Conservation (phyloP, 768 basidiomycete genomes). For the Megacollybia marginata region DNA sequence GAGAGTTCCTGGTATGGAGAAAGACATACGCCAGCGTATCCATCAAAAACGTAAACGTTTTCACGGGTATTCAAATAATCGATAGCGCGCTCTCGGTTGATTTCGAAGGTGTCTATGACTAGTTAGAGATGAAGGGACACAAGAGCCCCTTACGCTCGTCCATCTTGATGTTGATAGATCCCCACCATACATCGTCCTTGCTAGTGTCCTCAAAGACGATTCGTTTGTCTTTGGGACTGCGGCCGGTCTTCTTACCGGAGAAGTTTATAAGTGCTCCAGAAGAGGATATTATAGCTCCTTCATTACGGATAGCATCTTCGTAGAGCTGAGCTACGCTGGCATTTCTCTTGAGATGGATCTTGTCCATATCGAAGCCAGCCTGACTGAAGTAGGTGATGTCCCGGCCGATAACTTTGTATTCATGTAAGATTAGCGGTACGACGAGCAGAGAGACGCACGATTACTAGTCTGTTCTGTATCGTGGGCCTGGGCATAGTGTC, state of each 20-base stretch:
- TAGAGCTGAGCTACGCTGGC: constrained; percentile 86
- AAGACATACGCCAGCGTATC: constrained; percentile 72
- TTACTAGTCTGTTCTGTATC: constrained; percentile 56
- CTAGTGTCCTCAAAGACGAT: not conserved
- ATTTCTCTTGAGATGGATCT: constrained; percentile 93
- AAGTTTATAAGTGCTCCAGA: constrained; percentile 53
- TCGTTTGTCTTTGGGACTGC: not conserved
- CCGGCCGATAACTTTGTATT: constrained; percentile 68
- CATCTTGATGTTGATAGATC: not conserved
- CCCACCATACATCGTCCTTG: not conserved
- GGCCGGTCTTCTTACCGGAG: not conserved
- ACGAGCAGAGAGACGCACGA: constrained; percentile 33
- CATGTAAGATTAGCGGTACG: constrained; percentile 2
- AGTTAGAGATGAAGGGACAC: constrained; percentile 1
- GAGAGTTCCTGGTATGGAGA: not conserved
- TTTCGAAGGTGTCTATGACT: constrained; percentile 89
- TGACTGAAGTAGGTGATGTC: constrained; percentile 98
- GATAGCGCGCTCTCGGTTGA: constrained; percentile 97
- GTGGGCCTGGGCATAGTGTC: constrained; percentile 69
- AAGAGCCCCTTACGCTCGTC: not conserved
- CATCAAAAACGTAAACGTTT: constrained; percentile 97
- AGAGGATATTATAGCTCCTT: constrained; percentile 95
- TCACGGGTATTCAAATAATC: constrained; percentile 98
- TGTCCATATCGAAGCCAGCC: constrained; percentile 98
- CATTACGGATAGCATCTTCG: constrained; percentile 97